These are phyloP conservation scores for Sclerotinia spermophila DNA, from an alignment of 2,329 filamentous ascomycete species.

Conservation along the genomic window DNA sequence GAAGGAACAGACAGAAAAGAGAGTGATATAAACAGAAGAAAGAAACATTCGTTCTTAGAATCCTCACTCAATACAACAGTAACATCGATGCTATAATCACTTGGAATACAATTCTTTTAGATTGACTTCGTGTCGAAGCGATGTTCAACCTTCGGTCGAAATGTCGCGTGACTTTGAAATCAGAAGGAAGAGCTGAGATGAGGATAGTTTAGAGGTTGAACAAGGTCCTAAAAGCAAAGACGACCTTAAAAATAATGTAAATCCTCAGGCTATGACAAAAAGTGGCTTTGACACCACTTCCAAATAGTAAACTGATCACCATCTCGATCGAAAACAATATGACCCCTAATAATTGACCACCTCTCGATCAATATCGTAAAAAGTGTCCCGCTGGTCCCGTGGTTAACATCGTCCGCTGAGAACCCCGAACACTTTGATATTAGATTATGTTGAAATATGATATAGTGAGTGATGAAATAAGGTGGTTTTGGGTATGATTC, in stretches of 20 bases:
- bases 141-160: not conserved
- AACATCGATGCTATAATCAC: not conserved
- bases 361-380: not conserved
- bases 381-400: not conserved
- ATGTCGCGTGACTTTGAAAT: not conserved
- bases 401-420: not conserved
- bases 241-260: not conserved
- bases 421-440: not conserved
- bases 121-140: not conserved
- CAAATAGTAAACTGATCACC: not conserved
- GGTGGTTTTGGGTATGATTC: too few species aligned
- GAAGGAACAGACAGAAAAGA: not conserved
- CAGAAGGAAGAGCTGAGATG: not conserved
- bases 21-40: rapidly evolving
- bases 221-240: not conserved
- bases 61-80: not conserved
- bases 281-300: not conserved
- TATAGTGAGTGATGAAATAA: too few species aligned
- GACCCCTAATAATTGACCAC: too few species aligned
- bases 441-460: too few species aligned
- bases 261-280: not conserved
- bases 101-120: not conserved
- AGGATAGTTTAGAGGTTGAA: rapidly evolving
- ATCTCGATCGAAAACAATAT: not conserved
- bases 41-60: not conserved